phyloP scores from a whole-genome alignment of 2,329 filamentous ascomycete genomes.

The Thielaviopsis punctulata region DNA sequence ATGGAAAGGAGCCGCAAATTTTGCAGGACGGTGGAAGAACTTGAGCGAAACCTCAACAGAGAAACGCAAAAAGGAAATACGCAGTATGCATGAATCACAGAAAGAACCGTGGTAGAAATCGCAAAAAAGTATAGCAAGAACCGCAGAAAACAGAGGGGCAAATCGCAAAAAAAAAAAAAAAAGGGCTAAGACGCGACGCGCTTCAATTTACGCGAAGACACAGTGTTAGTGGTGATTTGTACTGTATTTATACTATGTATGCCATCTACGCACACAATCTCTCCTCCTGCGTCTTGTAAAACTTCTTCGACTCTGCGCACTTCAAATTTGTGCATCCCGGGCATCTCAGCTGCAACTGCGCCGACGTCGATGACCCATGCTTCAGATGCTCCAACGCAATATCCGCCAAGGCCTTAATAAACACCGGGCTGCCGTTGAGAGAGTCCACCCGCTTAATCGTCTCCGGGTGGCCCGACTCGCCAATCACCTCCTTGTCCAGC shows the following conservation, averaged over 20 bases:
- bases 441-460: constrained; percentile 82
- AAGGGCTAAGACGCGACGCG: constrained; percentile 3
- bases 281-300: constrained; percentile 26
- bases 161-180: neutral
- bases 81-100: no score
- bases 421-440: constrained; percentile 76
- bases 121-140: no score
- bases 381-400: constrained; percentile 67
- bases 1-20: neutral
- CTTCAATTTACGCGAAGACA: constrained; percentile 4
- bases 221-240: neutral
- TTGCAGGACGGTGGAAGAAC: no score
- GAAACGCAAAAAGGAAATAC: no score
- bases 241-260: neutral
- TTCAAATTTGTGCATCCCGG: constrained; percentile 83
- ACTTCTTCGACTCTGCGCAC: constrained; percentile 61
- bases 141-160: neutral
- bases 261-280: neutral
- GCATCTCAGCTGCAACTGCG: constrained; percentile 80
- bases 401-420: constrained; percentile 78
- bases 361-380: constrained; percentile 48
- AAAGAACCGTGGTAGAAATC: no score
- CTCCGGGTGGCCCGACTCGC: constrained; percentile 60
- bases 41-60: no score
- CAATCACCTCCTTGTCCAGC: constrained; percentile 86